phyloP scores from a whole-genome alignment of 1,139 yeast species.

The Geotrichum bryndzae region DNA sequence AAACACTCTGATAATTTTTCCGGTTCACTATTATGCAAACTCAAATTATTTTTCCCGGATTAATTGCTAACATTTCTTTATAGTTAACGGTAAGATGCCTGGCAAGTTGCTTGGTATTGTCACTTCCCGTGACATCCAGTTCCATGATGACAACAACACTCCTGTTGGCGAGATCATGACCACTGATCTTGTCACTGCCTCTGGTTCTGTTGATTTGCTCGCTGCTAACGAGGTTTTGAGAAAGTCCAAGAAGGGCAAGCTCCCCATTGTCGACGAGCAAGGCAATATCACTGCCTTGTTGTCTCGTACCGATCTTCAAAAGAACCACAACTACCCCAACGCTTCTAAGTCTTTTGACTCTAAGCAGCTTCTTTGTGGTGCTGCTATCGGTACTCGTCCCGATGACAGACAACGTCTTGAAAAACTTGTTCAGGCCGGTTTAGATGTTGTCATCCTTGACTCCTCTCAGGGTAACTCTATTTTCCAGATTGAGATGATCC shows the following conservation, averaged over 20 bases:
- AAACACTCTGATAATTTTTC: slow-evolving; percentile 39
- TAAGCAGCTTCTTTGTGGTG: slow-evolving; percentile 97
- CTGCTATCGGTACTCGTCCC: slow-evolving; percentile 91
- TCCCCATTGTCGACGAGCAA: slow-evolving; percentile 77
- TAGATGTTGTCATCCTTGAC: slow-evolving; percentile 92
- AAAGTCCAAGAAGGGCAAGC: slow-evolving; percentile 92
- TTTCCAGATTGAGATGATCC: slow-evolving; percentile 89
- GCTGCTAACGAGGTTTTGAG: slow-evolving; percentile 90
- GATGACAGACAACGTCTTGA: slow-evolving; percentile 81
- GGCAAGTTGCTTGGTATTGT: slow-evolving; percentile 91
- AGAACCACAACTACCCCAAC: slow-evolving; percentile 86
- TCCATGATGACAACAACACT: slow-evolving; percentile 66
- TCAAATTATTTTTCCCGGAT: slow-evolving; percentile 1
- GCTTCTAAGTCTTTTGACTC: slow-evolving; percentile 92
- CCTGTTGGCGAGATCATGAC: slow-evolving; percentile 82
- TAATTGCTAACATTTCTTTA: slow-evolving; percentile 7
- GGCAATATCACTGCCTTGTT: slow-evolving; percentile 81
- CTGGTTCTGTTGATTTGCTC: slow-evolving; percentile 56
- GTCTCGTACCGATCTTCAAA: slow-evolving; percentile 94
- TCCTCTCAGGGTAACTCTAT: slow-evolving; percentile 96
- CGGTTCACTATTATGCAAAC: not conserved
- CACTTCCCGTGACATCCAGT: slow-evolving; percentile 96
- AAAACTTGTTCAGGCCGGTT: slow-evolving; percentile 89
- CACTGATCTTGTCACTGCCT: slow-evolving; percentile 74
- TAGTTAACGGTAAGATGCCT: slow-evolving; percentile 79